A percentile compares a stretch with the other conserved stretches of the same genome.
These are phyloP conservation scores for Lactarius vividus DNA, from an alignment of 768 basidiomycete genomes.

Conservation along the genomic window DNA sequence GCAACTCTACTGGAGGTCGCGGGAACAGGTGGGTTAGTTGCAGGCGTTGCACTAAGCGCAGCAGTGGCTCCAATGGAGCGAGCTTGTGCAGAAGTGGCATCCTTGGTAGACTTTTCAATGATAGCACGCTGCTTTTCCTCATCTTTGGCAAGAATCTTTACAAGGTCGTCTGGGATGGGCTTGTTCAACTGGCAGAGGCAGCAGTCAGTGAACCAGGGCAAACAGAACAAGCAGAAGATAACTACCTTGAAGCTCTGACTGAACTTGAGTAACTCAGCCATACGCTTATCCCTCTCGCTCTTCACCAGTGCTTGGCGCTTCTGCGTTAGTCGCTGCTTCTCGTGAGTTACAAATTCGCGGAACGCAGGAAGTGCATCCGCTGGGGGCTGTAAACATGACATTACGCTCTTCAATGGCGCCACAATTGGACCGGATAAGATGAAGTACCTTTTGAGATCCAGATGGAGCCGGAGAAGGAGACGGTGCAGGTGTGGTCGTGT, in stretches of 20 bases:
- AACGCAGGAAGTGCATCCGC: constrained; percentile 81
- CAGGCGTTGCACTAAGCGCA: constrained; percentile 46
- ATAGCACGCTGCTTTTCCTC: constrained; percentile 86
- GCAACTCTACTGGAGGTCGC: constrained; percentile 36
- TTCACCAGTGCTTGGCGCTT: constrained; percentile 88
- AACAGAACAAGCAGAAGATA: neutral
- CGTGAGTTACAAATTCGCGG: constrained; percentile 88
- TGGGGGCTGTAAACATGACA: constrained; percentile 46
- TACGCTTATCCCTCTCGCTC: constrained; percentile 91
- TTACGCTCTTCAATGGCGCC: constrained; percentile 7
- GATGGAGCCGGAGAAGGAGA: constrained; percentile 63
- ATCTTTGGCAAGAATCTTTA: constrained; percentile 90
- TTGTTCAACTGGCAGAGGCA: constrained; percentile 67
- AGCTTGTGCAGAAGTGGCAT: constrained; percentile 63
- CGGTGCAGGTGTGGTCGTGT: constrained; percentile 43
- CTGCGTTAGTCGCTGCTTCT: constrained; percentile 85
- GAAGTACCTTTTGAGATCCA: constrained; percentile 49
- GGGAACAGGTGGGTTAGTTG: constrained; percentile 32
- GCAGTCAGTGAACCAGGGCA: neutral
- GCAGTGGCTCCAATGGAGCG: constrained; percentile 53
- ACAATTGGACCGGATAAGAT: neutral
- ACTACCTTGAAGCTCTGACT: constrained; percentile 91
- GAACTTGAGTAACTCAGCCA: constrained; percentile 92
- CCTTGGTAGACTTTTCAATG: constrained; percentile 68
- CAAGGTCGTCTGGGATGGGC: constrained; percentile 92